Evolutionary conservation across 2,329 filamentous ascomycete species (phyloP), one percentile per base, ranked within the genome.

Genomic region (Thyridium curvatum): DNA sequence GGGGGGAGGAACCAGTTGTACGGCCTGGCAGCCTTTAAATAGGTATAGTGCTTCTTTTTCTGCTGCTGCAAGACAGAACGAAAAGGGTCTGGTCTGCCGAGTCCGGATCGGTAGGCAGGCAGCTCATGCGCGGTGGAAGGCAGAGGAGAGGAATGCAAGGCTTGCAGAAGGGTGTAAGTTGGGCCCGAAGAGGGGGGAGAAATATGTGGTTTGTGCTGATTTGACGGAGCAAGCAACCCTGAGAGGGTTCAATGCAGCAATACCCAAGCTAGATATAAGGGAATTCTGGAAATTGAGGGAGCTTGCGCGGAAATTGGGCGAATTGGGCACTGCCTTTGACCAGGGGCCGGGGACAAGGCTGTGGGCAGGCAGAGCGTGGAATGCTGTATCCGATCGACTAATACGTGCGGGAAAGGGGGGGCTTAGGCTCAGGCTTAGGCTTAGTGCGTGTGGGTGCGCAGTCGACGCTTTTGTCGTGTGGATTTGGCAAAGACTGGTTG

Each of bases 131-230:
- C 21, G 21, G 6, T 26, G 21, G 21, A 26, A 45, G 43, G 37
- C 38, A 42, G 35, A 41, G 34, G 26, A 34, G 33, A 33, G 34
- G 34, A 32, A 37, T 26, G 30, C 16, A 35, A 36, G 35, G 38
- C 35, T 38, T 36, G 34, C 39, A 34, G 35, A 36, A 35, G 35
- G 34, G 41, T 42, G 39, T 37, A 33, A 40, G 38, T 35, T 42
- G 40, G 45, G 34, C 35, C 46, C 50, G 52, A 45, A 47, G 45
- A 46, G 48, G n/a, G n/a, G n/a, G 49, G 33, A 41, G 35, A 41
- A 48, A 50, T 44, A 53, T 54, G 51, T 55, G 52, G 55, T 50
- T 45, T 52, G 45, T 54, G 56, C 52, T 55, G 53, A 55, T 58
- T 55, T 55, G 54, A 58, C 52, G 41, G 46, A 43, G 44, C 40